These are phyloP conservation scores for Botryotinia convoluta DNA, from an alignment of 2,329 filamentous ascomycete genomes.

Conservation along the genomic window DNA sequence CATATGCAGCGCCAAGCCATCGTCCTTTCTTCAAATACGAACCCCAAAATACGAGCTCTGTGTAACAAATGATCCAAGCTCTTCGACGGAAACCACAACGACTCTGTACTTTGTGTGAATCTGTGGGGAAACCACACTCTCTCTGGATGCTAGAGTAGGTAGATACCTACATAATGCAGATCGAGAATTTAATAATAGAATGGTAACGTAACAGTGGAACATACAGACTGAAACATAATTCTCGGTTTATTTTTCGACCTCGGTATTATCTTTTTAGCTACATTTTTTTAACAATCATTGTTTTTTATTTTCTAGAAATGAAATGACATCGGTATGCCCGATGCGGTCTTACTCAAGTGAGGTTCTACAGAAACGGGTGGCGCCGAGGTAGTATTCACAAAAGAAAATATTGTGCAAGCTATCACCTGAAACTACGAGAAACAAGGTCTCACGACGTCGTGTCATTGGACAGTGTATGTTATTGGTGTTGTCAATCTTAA, in stretches of 20 bases:
- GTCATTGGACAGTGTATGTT: background rate
- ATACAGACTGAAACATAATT: background rate
- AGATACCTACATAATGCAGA: background rate
- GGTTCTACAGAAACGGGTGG: background rate
- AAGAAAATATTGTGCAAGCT: background rate
- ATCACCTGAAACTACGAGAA: background rate
- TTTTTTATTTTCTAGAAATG: background rate
- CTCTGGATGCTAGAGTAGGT: background rate
- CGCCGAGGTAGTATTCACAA: background rate
- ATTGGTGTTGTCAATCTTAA: background rate
- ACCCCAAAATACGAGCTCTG: slow-evolving; percentile 1
- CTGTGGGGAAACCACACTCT: background rate
- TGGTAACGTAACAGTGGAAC: background rate
- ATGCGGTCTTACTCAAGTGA: background rate
- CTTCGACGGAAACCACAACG: background rate
- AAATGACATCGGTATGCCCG: background rate
- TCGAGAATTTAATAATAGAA: background rate
- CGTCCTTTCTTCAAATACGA: background rate
- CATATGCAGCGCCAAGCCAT: background rate
- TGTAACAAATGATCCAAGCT: background rate
- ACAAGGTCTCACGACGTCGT: background rate
- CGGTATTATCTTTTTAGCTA: background rate
- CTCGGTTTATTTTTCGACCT: background rate
- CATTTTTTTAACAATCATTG: too few species aligned
- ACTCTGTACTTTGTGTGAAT: background rate